phyloP scores from a whole-genome alignment of 176 grass and related monocot species.

The Oryza glaberrima region DNA sequence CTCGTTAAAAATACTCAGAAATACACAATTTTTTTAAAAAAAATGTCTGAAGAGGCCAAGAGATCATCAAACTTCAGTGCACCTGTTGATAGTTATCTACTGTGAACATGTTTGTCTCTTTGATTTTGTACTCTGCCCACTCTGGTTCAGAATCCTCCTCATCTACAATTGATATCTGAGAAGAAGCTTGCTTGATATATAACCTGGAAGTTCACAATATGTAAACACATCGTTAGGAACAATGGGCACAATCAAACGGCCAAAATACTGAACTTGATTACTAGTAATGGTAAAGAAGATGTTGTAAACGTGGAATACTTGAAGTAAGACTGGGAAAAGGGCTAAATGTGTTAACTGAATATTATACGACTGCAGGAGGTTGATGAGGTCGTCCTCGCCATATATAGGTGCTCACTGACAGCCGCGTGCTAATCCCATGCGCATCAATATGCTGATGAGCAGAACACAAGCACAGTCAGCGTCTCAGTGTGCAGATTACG shows the following conservation, averaged over 20 bases:
- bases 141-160: constrained; percentile 64
- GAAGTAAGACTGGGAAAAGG: background rate
- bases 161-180: constrained; percentile 55
- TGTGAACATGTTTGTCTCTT: constrained; percentile 92
- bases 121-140: constrained; percentile 97
- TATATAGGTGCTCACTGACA: constrained; percentile 72
- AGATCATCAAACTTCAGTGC: constrained; percentile 28
- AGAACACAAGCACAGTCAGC: background rate
- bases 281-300: background rate
- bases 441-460: constrained; percentile 84
- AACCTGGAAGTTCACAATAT: constrained; percentile 51
- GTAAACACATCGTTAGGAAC: background rate
- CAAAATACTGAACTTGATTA: background rate
- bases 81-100: constrained; percentile 99
- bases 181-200: constrained; percentile 86
- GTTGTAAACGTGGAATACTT: background rate
- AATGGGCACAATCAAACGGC: background rate
- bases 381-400: constrained; percentile 83
- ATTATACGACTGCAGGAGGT: constrained; percentile 86
- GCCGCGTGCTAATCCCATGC: constrained; percentile 67
- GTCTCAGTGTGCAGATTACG: background rate
- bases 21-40: background rate
- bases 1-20: constrained; percentile 14
- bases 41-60: background rate
- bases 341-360: background rate